phyloP scores from a whole-genome alignment of 2,329 filamentous ascomycete genomes.

The Penicillium paneum region DNA sequence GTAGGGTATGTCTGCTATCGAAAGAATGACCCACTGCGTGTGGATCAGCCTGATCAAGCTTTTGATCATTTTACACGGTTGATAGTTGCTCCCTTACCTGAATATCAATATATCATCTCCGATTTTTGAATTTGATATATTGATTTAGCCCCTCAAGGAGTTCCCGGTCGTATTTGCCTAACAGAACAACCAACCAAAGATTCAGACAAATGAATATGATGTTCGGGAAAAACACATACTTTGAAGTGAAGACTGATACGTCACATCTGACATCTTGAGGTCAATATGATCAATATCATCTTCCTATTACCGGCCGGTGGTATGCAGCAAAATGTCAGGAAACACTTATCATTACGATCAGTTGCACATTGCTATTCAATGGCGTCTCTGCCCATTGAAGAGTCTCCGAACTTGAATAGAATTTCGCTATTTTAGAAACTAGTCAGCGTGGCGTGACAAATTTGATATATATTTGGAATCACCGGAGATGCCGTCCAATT shows the following conservation, averaged over 20 bases:
- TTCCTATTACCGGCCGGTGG: neutral
- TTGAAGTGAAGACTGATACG: neutral
- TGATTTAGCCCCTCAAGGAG: neutral
- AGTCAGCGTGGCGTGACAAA: neutral
- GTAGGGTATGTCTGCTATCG: neutral
- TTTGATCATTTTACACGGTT: no score
- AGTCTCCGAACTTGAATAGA: neutral
- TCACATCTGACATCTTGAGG: neutral
- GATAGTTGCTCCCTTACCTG: no score
- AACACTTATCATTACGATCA: neutral
- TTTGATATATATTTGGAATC: neutral
- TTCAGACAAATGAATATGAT: neutral
- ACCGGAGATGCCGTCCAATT: neutral
- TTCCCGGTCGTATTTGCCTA: neutral
- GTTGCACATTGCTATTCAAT: neutral
- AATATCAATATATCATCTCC: no score
- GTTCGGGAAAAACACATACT: neutral
- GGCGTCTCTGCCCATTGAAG: neutral
- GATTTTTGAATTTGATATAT: neutral
- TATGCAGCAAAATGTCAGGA: neutral
- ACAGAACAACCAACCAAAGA: neutral
- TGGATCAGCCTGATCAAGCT: no score
- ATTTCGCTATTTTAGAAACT: neutral
- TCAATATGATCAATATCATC: neutral
- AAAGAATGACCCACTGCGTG: no score